These are phyloP conservation scores for Cornus kousa DNA, from an alignment of 148 eudicot species.

Conservation along the genomic window DNA sequence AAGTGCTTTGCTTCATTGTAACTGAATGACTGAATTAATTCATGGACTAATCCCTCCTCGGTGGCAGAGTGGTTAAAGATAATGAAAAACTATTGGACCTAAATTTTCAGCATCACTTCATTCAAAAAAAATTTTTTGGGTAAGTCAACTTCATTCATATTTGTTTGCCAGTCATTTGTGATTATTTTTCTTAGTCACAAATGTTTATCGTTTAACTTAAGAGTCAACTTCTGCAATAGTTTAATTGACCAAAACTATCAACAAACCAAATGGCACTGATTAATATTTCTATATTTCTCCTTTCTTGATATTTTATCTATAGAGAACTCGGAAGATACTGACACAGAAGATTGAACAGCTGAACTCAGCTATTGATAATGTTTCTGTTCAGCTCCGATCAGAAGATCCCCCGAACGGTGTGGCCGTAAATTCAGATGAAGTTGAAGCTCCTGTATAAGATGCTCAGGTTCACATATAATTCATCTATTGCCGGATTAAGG, in stretches of 20 bases:
- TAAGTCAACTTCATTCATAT: neutral
- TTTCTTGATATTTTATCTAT: slow-evolving; percentile 18
- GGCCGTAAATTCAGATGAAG: slow-evolving; percentile 45
- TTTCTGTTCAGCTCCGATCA: slow-evolving; percentile 58
- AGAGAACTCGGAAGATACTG: slow-evolving; percentile 30
- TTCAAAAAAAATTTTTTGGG: no score
- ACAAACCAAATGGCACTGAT: neutral
- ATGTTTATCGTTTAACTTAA: neutral
- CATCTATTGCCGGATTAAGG: no score
- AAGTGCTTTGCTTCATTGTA: no score
- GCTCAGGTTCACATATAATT: no score
- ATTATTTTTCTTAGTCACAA: neutral
- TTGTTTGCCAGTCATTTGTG: neutral
- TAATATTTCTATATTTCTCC: neutral
- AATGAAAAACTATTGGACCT: no score
- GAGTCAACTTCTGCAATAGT: neutral
- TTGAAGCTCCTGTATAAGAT: slow-evolving; percentile 11
- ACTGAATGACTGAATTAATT: no score
- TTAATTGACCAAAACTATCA: neutral
- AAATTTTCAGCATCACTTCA: no score
- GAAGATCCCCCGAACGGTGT: slow-evolving; percentile 52
- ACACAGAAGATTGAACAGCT: slow-evolving; percentile 73
- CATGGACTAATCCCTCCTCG: neutral
- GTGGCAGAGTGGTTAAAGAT: no score
- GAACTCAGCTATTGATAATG: slow-evolving; percentile 81